Conservation (phyloP, 2,329 filamentous ascomycete species). For the Aspergillus transmontanensis region DNA sequence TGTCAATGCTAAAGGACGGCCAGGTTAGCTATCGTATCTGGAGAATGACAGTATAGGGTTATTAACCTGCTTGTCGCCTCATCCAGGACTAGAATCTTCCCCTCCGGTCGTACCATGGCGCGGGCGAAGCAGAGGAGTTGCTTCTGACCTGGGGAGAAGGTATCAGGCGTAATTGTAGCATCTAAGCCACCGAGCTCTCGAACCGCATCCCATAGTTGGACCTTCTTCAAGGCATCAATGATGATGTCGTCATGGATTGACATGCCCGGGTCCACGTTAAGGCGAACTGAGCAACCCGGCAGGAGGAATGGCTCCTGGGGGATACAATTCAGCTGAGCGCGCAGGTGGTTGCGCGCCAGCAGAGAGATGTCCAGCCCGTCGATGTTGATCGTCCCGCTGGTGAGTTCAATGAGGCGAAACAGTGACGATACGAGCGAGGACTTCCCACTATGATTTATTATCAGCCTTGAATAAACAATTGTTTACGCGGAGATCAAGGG, state of each 20-base stretch:
- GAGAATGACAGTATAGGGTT: too few relatives aligned
- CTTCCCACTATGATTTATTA: not conserved
- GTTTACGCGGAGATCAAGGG: too few relatives aligned
- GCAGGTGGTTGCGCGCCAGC: not conserved
- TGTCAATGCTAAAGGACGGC: slow-evolving; percentile 6
- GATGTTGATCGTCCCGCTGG: not conserved
- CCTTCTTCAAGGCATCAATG: not conserved
- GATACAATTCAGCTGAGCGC: not conserved
- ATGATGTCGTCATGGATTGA: not conserved
- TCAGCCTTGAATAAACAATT: not conserved
- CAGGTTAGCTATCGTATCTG: slow-evolving; percentile 15
- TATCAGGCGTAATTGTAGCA: not conserved
- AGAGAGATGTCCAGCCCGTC: not conserved
- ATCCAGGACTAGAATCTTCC: not conserved
- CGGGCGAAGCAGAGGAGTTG: not conserved
- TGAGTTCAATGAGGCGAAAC: not conserved
- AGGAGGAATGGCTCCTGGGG: not conserved
- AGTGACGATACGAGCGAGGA: not conserved
- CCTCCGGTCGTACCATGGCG: not conserved
- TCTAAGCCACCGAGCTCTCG: not conserved
- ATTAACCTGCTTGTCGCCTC: not conserved
- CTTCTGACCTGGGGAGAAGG: not conserved
- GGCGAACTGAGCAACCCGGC: not conserved
- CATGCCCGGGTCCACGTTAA: not conserved
- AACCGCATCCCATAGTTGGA: not conserved